These are phyloP conservation scores for Lepidium didymum DNA, from an alignment of 345 rosid species.

Conservation along the genomic window DNA sequence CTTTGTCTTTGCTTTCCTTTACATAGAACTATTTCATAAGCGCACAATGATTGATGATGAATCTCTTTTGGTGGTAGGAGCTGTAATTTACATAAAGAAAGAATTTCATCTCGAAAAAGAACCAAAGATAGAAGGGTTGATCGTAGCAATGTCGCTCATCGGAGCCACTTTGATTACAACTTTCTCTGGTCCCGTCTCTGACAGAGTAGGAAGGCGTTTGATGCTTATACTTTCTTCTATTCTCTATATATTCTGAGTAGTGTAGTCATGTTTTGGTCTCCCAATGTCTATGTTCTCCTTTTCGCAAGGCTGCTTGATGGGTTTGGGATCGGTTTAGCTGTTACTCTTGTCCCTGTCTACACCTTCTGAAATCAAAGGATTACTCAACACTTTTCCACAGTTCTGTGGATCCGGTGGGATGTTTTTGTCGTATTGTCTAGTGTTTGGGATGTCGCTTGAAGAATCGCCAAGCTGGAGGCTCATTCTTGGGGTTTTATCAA, in stretches of 20 bases:
- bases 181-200: constrained; percentile 74
- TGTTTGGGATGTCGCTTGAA: constrained; percentile 72
- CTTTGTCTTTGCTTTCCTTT: background rate
- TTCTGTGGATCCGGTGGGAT: constrained; percentile 77
- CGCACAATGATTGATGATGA: background rate
- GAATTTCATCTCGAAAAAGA: constrained; percentile 44
- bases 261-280: constrained; percentile 75
- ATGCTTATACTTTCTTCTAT: constrained; percentile 71
- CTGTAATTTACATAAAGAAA: constrained; percentile 65
- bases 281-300: constrained; percentile 66
- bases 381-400: constrained; percentile 73
- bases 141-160: constrained; percentile 82
- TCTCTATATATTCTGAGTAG: constrained; percentile 70
- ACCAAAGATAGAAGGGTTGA: constrained; percentile 59
- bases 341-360: constrained; percentile 69
- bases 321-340: constrained; percentile 75
- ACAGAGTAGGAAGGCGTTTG: constrained; percentile 71
- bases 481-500: constrained; percentile 75
- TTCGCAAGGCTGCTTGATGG: constrained; percentile 74
- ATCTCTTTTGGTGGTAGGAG: constrained; percentile 35
- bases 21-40: background rate
- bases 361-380: constrained; percentile 74
- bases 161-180: constrained; percentile 78
- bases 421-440: constrained; percentile 78
- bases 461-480: constrained; percentile 72